Base-by-base conservation (phyloP, 805 yeast species). In the Suhomyces emberorum region DNA sequence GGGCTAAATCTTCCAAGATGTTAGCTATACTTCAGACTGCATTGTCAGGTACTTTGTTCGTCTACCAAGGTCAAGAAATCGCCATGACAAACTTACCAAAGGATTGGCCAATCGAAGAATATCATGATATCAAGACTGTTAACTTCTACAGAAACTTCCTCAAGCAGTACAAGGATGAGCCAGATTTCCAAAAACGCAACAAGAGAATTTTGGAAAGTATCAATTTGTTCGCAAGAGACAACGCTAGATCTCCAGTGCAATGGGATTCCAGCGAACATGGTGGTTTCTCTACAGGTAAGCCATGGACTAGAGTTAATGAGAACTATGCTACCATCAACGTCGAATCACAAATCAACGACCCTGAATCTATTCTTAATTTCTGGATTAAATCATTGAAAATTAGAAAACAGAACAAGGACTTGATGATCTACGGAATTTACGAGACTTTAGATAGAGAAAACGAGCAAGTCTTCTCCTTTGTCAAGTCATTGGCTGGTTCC, bases 41-140 rank as follows among this genome's bases (percentile, higher is more conserved):
- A 10, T 61, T 74, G 44, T 68, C 76, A 18, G 81, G 83, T 30
- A 75, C 82, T n/a, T 53, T 74, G 35, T 77, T 61, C 56, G 56
- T 77, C 26, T 77, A 76, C 55, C 81, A 77, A 55, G 83, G 82
- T 29, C 83, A 77, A 52, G 83, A 77, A 47, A 58, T 77, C 38
- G 82, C 77, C 15, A 71, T 70, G 72, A 67, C 68, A 32, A 77
- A 77, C 47, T 53, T 74, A 17, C 65, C 74, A 10, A 46, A 56
- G 33, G 51, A 52, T 29, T 74, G 78, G 77, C 59, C 61, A 18
- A 57, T 75, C 33, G 60, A 57, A 16, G 76, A 74, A 46, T 77
- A 75, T 54, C 55, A 60, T 39, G 83, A 77, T 48, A 65, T 77
- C 43, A 69, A 69, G 41, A 58, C 73, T 31, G 51, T 63, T 45